Evolutionary conservation across 1,139 yeast species (phyloP).

Genomic region (Yamadazyma buinensis): DNA sequence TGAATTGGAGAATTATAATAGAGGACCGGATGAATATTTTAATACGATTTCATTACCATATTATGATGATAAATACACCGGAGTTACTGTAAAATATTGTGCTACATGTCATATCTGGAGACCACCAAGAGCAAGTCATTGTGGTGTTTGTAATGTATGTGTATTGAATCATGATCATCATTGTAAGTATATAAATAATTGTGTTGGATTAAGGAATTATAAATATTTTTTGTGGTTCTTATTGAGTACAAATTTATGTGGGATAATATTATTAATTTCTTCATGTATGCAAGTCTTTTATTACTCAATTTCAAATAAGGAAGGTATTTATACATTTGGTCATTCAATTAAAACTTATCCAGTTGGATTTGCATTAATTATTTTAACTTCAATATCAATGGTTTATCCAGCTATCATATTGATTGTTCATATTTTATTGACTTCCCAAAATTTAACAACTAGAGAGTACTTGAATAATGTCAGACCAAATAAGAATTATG

Average conservation of each 20-base stretch:
- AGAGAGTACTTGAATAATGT: conserved; percentile 56
- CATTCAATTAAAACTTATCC: conserved; percentile 30
- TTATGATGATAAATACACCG: conserved; percentile 15
- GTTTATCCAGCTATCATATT: conserved; percentile 56
- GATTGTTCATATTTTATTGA: conserved; percentile 50
- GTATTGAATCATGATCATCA: conserved; percentile 43
- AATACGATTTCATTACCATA: conserved; percentile 56
- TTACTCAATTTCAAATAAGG: conserved; percentile 12
- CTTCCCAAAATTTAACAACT: conserved; percentile 63
- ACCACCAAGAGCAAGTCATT: conserved; percentile 43
- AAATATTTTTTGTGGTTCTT: conserved; percentile 40
- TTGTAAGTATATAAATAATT: conserved; percentile 37
- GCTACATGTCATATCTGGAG: conserved; percentile 47
- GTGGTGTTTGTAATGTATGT: conserved; percentile 43
- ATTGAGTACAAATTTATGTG: conserved; percentile 19
- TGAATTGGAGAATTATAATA: not conserved
- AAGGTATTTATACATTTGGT: conserved; percentile 12
- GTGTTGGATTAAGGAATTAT: conserved; percentile 36
- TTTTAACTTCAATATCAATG: conserved; percentile 41
- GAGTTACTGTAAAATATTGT: conserved; percentile 45
- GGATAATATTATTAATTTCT: conserved; percentile 20
- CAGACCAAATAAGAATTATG: conserved; percentile 22
- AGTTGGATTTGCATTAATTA: conserved; percentile 43
- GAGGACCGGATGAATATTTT: conserved; percentile 55
- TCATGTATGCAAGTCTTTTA: conserved; percentile 29